Evolutionary conservation across 2,329 filamentous ascomycete species (phyloP).

Genomic region (Sporothrix brunneoviolacea): DNA sequence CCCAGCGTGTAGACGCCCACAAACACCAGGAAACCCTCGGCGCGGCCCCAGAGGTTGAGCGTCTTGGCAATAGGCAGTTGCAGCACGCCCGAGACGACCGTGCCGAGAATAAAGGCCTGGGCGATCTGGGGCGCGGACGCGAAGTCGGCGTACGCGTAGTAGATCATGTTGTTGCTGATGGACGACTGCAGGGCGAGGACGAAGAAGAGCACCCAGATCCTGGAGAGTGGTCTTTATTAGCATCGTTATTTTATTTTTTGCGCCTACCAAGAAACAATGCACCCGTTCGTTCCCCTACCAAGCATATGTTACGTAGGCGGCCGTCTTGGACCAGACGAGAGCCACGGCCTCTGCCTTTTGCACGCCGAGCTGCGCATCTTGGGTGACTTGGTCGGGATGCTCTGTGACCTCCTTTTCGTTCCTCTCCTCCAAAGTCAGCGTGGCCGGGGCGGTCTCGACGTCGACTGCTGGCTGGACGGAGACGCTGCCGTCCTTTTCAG

Average conservation of each 20-base stretch:
- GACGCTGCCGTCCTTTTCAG: no score
- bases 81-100: conserved; percentile 49
- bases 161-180: neutral
- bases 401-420: neutral
- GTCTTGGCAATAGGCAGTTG: conserved; percentile 61
- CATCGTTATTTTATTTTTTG: neutral
- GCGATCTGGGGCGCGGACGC: neutral
- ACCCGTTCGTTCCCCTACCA: neutral
- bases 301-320: neutral
- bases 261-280: no score
- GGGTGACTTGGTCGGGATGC: neutral
- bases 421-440: no score
- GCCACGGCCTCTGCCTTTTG: neutral
- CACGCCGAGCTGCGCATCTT: neutral
- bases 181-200: neutral
- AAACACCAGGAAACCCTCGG: conserved; percentile 38
- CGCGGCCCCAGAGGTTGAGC: conserved; percentile 60
- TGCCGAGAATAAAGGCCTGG: conserved; percentile 37
- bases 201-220: neutral
- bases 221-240: neutral
- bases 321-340: neutral
- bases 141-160: neutral
- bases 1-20: conserved; percentile 24
- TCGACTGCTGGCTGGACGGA: neutral
- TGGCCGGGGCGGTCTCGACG: neutral